A percentile compares a stretch with the other conserved stretches of the same genome.
phyloP scores from a whole-genome alignment of 768 basidiomycete genomes.

The Kwoniella botswanensis region DNA sequence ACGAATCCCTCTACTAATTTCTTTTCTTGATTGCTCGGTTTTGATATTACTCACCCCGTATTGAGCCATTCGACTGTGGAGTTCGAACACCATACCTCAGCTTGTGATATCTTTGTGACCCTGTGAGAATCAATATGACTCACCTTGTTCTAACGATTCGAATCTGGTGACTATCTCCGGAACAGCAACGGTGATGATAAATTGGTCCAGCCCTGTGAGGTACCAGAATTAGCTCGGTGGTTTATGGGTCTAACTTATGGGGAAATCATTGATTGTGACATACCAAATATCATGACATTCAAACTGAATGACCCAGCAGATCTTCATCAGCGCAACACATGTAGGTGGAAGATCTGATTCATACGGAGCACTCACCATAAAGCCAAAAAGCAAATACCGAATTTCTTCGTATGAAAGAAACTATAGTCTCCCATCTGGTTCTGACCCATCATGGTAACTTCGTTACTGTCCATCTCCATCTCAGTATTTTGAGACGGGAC shows the following conservation, averaged over 20 bases:
- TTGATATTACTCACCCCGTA: slow-evolving; percentile 19
- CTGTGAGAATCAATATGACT: slow-evolving; percentile 5
- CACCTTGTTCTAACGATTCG: slow-evolving; percentile 32
- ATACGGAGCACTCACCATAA: slow-evolving; percentile 25
- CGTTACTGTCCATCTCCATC: background rate
- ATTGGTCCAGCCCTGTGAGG: slow-evolving; percentile 27
- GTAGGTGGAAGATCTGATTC: background rate
- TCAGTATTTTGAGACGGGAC: background rate
- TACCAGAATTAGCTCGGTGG: too few species aligned
- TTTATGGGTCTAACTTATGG: too few species aligned
- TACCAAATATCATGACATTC: slow-evolving; percentile 34
- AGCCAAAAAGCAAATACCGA: slow-evolving; percentile 31
- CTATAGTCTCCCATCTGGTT: slow-evolving; percentile 15
- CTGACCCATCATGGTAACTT: background rate
- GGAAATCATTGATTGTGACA: background rate
- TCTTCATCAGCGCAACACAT: background rate
- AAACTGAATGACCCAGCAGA: slow-evolving; percentile 15
- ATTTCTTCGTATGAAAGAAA: slow-evolving; percentile 31
- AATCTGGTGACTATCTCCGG: slow-evolving; percentile 35
- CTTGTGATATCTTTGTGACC: background rate
- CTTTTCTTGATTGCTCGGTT: too few species aligned
- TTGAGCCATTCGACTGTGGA: slow-evolving; percentile 23
- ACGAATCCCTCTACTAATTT: background rate
- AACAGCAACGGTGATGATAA: slow-evolving; percentile 41
- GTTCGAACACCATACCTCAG: too few species aligned